Evolutionary conservation across 2,329 filamentous ascomycete species (phyloP), one percentile per base, ranked within the genome.

Genomic region (Aspergillus ochraceus): DNA sequence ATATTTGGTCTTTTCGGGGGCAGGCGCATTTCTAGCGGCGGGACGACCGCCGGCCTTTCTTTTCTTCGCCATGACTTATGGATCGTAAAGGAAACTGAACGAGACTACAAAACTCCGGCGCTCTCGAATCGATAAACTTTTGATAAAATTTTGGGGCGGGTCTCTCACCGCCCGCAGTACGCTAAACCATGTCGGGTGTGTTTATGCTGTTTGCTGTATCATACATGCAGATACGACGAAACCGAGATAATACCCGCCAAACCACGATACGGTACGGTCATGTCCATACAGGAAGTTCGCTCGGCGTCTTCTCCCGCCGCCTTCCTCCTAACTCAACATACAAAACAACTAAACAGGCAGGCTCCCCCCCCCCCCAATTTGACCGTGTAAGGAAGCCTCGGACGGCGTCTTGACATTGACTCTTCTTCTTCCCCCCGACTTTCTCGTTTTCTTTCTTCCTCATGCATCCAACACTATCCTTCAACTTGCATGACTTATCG

Each of bases 21-120:
- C 61, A 42, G 73, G 57, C 19, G 73, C 68, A 6, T 74, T 71
- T 51, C 74, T 68, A 22, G 69, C 62, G 55, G 78, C 74, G 11
- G 75, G 64, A 56, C 75, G 81, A 62, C 83, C 81, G 22, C 84
- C 81, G 1, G 86, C 88, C 81, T 93, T 95, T 83, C 90, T 88
- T 66, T 85, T 85, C 70, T 81, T 85, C 29, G 74, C 82, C 83
- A 85, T 85, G 59, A 53, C 62, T 58, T 39, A 60, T 47, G 26
- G 17, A 49, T 19, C 55, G 56, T 32, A 20, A 20, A 3, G 26
- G 30, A 26, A 49, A 52, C 30, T 55, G 20, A 22, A 55, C 32
- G 17, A 55, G 30, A 50, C 51, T 42, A 42, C 50, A 54, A 57
- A 49, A 30, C 24, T 42, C 36, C 36, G 36, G 36, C 36, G 14